Evolutionary conservation across 108 stramenopile genomes (phyloP), one percentile per base, ranked within the genome.

Genomic region (Schizochytrium sp.): DNA sequence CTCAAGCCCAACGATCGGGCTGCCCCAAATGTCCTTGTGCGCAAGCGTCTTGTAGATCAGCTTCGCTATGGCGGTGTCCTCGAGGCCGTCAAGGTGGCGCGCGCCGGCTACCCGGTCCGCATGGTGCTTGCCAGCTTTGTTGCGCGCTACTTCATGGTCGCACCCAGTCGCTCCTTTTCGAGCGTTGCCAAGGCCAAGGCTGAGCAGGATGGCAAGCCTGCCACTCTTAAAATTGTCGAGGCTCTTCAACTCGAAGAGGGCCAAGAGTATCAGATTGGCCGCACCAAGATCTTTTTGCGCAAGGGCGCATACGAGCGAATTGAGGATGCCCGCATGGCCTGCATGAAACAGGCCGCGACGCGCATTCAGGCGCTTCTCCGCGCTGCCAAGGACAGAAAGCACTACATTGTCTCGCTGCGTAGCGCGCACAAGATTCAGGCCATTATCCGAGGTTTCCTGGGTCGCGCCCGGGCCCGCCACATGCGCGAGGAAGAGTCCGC

Each of bases 81-180:
- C 87, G 99, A 99, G 87, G 99, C 99, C 28, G 99, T 99, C 29
- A 97, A 98, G 57, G 99, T 99, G 34, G 98, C 98, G 25, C 95
- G 99, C 87, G 95, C 97, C 87, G 99, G 99, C 55, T 99, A 97
- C 91, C 98, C 99, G 25, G 98, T 99, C n/a, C 96, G 99, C 34
- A 87, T 99, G 58, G 89, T 90, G 60, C 98, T 98, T 90, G 89
- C 60, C 51, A 95, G 93, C 29, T 99, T 99, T 91, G 96, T 95
- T 91, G 92, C 95, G 89, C 92, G 97, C 59, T 98, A 98, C 92
- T 92, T 88, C 21, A 6, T 55, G 47, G 29, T 87, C 12, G 69
- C 69, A 16, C 4, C 55, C 25, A 12, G 18, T 5, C 21, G 29
- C 58, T 6, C 51, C 4, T 5, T 12, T 28, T 8, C 47, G 19